phyloP scores from a whole-genome alignment of 1,284 basidiomycete species.

The Agroathelia rolfsii region DNA sequence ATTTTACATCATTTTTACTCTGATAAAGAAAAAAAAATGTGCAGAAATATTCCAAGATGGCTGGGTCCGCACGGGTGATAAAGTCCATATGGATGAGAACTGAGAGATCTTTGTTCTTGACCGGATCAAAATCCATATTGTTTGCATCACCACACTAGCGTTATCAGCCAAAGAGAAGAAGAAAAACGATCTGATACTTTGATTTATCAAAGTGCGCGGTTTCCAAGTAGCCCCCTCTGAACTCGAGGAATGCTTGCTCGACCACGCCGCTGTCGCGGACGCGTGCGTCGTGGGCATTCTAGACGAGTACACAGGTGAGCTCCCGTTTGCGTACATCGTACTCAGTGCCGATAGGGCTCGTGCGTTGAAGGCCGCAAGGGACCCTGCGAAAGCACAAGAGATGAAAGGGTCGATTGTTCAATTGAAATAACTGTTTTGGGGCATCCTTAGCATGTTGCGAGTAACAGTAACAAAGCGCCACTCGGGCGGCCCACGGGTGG shows the following conservation, averaged over 20 bases:
- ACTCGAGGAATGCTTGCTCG: constrained; percentile 38
- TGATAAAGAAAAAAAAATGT: constrained; percentile 34
- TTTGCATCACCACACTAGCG: constrained; percentile 5
- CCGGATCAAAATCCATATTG: constrained; percentile 44
- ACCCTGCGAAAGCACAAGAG: too few relatives aligned
- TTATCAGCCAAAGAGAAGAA: too few relatives aligned
- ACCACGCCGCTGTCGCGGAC: constrained; percentile 27
- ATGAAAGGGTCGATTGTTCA: too few relatives aligned
- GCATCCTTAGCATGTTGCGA: too few relatives aligned
- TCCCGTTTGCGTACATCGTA: constrained; percentile 31
- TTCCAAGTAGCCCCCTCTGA: constrained; percentile 48
- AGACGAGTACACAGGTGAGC: constrained; percentile 37
- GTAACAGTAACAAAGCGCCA: constrained; percentile 19
- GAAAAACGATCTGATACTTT: constrained; percentile 24
- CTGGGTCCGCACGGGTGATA: constrained; percentile 66
- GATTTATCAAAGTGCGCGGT: constrained; percentile 57
- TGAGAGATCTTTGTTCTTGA: constrained; percentile 58
- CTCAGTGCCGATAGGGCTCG: too few relatives aligned
- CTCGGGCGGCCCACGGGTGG: constrained; percentile 35
- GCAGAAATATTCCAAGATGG: constrained; percentile 49
- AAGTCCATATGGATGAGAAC: constrained; percentile 45
- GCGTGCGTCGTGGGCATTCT: constrained; percentile 36
- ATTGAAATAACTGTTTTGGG: too few relatives aligned
- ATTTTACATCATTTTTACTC: neutral
- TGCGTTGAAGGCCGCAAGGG: too few relatives aligned